Percentiles rank a stretch among this genome's conserved stretches.
Conservation (phyloP, 306 rosid genomes). For the Medicago ruthenica region DNA sequence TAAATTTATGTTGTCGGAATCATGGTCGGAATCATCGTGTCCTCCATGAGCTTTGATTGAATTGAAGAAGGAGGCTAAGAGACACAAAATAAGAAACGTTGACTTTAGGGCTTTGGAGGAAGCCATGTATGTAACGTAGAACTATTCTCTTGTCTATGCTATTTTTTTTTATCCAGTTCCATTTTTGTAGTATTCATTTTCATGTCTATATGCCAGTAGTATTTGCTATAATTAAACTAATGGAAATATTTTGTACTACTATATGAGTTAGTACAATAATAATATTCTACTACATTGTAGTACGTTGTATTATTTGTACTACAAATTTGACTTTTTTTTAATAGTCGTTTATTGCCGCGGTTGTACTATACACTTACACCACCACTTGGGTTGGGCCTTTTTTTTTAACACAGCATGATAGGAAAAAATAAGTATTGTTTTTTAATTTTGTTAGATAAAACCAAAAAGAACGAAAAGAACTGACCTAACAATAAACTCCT, state of each 20-base stretch:
- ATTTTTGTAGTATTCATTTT: not conserved
- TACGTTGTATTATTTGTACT: conserved; percentile 8
- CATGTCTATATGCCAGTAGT: not conserved
- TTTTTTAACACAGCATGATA: too few relatives aligned
- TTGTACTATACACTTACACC: too few relatives aligned
- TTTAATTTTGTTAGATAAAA: too few relatives aligned
- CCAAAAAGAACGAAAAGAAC: too few relatives aligned
- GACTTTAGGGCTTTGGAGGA: conserved; percentile 52
- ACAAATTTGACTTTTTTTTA: not conserved
- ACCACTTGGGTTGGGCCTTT: too few relatives aligned
- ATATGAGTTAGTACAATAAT: not conserved
- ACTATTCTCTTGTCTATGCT: not conserved
- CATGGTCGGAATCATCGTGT: conserved; percentile 21
- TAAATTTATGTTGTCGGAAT: conserved; percentile 23
- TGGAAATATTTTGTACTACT: not conserved
- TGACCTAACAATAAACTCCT: too few relatives aligned
- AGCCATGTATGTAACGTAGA: conserved; percentile 47
- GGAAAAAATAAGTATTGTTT: too few relatives aligned
- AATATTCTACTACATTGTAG: not conserved
- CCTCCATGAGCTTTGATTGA: conserved; percentile 57
- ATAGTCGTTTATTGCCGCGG: not conserved
- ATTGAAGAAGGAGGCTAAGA: conserved; percentile 39
- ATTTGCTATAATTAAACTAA: not conserved
- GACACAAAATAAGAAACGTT: conserved; percentile 47
- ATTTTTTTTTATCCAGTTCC: not conserved